These are phyloP conservation scores for Rhynchospora breviuscula DNA, from an alignment of 176 grass and related monocot species.

Conservation along the genomic window DNA sequence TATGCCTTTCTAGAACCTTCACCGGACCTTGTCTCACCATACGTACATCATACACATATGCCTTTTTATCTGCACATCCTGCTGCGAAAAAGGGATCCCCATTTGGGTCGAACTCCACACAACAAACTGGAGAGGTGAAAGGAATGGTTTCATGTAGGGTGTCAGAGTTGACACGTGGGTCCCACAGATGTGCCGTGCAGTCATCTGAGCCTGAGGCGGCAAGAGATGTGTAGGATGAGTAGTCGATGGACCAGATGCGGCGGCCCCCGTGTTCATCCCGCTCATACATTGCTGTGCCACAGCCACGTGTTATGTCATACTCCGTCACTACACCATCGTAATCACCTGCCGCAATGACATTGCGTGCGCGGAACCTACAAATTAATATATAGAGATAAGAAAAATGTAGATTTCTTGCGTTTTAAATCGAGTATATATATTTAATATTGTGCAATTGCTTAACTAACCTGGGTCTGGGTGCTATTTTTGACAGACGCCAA, in stretches of 20 bases:
- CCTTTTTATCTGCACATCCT: slow-evolving; percentile 67
- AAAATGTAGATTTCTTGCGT: background rate
- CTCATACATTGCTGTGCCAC: slow-evolving; percentile 38
- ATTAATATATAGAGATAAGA: background rate
- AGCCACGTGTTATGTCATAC: slow-evolving; percentile 62
- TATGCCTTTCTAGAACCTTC: slow-evolving; percentile 49
- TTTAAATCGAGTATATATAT: background rate
- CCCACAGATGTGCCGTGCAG: slow-evolving; percentile 69
- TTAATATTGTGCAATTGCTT: too few species aligned
- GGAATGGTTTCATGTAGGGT: slow-evolving; percentile 36
- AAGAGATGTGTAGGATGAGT: slow-evolving; percentile 38
- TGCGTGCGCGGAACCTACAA: background rate
- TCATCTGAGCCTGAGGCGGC: slow-evolving; percentile 80
- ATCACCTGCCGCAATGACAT: slow-evolving; percentile 59
- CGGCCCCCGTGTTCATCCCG: slow-evolving; percentile 86
- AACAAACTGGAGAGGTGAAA: slow-evolving; percentile 38
- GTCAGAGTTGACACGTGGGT: slow-evolving; percentile 31
- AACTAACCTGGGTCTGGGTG: too few species aligned
- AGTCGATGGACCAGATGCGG: slow-evolving; percentile 78
- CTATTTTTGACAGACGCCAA: too few species aligned
- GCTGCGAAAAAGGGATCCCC: slow-evolving; percentile 54
- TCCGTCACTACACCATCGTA: slow-evolving; percentile 96
- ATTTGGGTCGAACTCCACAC: slow-evolving; percentile 69
- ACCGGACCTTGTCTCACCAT: slow-evolving; percentile 49
- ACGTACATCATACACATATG: slow-evolving; percentile 66